A percentile compares a stretch with the other conserved stretches of the same genome.
phyloP scores from a whole-genome alignment of 192 early-diverging fungal genomes.

The Polychytrium aggregatum region DNA sequence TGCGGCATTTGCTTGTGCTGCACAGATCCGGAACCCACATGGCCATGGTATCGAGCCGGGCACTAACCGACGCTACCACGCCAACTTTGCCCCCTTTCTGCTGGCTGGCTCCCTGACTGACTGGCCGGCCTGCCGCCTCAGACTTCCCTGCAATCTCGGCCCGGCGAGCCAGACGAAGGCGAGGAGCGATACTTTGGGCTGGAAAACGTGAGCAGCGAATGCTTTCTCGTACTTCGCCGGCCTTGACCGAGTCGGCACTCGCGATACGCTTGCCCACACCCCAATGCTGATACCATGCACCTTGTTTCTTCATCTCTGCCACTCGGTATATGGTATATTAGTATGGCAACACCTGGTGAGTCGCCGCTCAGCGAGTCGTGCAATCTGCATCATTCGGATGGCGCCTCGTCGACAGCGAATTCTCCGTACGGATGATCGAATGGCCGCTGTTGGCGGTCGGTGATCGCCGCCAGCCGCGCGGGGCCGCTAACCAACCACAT shows the following conservation, averaged over 20 bases:
- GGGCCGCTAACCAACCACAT: too few relatives aligned
- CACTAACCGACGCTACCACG: too few relatives aligned
- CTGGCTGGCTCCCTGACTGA: conserved; percentile 1
- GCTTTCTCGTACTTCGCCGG: conserved; percentile 2
- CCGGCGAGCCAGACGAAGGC: conserved; percentile 38
- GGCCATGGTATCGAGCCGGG: too few relatives aligned
- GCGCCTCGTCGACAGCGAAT: conserved; percentile 1
- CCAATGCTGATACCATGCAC: background rate
- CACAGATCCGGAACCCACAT: too few relatives aligned
- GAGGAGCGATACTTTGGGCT: conserved; percentile 77
- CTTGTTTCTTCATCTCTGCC: background rate
- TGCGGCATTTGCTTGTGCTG: too few relatives aligned
- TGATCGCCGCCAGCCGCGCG: conserved; percentile 3
- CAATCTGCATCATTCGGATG: too few relatives aligned
- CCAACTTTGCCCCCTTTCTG: too few relatives aligned
- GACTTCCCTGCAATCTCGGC: conserved; percentile 8
- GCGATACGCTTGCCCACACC: background rate
- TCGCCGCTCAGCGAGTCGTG: too few relatives aligned
- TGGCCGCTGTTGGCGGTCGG: background rate
- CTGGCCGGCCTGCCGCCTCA: conserved; percentile 1
- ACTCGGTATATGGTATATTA: conserved; percentile 7
- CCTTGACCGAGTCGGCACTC: conserved; percentile 2
- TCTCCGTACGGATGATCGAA: background rate
- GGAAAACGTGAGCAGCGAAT: conserved; percentile 60
- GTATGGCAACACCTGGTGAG: conserved; percentile 84